A percentile compares a stretch with the other conserved stretches of the same genome.
Evolutionary conservation across 2,329 filamentous ascomycete species (phyloP).

Genomic region (Ceratocystis variospora): DNA sequence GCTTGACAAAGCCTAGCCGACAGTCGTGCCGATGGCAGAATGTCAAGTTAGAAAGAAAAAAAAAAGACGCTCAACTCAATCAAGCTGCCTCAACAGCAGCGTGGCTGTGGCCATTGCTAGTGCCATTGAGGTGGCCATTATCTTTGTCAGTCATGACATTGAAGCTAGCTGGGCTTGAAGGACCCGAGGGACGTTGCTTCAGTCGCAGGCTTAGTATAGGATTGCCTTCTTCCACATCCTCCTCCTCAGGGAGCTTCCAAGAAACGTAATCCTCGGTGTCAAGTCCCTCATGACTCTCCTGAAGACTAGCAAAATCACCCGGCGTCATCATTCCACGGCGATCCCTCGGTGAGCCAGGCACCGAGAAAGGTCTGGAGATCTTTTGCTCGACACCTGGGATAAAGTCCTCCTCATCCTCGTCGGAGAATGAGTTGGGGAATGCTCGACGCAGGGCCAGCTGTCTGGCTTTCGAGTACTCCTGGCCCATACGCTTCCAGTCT

Average conservation of each 20-base stretch:
- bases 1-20: not conserved
- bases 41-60: not conserved
- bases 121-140: not conserved
- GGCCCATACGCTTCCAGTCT: constrained; percentile 98
- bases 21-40: not conserved
- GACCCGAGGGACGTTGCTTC: constrained; percentile 32
- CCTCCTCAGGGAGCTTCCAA: constrained; percentile 93
- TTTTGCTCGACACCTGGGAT: constrained; percentile 89
- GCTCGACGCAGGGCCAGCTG: constrained; percentile 83
- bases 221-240: constrained; percentile 65
- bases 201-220: constrained; percentile 45
- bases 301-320: constrained; percentile 89
- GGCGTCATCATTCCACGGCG: constrained; percentile 97
- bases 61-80: not conserved
- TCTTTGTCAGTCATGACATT: constrained; percentile 16
- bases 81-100: constrained; percentile 13
- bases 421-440: constrained; percentile 76
- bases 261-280: constrained; percentile 96
- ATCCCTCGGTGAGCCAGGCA: constrained; percentile 83
- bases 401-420: constrained; percentile 75
- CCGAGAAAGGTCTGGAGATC: constrained; percentile 85
- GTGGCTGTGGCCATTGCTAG: constrained; percentile 7
- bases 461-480: constrained; percentile 97
- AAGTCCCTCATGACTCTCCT: constrained; percentile 84
- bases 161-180: constrained; percentile 19